A percentile compares a stretch with the other conserved stretches of the same genome.
Evolutionary conservation across 495 filamentous ascomycete genomes (phyloP).

Genomic region (Trypethelium eluteriae): DNA sequence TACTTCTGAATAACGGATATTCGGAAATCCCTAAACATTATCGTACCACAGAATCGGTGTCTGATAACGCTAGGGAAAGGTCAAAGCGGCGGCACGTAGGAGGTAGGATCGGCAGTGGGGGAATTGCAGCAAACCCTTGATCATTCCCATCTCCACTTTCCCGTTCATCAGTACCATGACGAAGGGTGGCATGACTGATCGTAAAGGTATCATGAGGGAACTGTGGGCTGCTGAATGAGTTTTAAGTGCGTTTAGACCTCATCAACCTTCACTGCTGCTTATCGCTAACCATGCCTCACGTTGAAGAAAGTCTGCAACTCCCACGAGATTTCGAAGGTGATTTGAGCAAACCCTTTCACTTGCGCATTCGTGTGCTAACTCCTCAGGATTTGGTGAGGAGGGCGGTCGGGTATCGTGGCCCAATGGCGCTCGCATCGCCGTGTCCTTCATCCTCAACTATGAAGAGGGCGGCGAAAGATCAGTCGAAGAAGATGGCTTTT

Average conservation of each 20-base stretch:
- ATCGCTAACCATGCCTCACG: conserved; percentile 22
- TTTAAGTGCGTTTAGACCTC: background rate
- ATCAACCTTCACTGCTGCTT: background rate
- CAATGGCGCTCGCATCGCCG: conserved; percentile 30
- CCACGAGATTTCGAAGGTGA: conserved; percentile 31
- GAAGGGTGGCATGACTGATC: background rate
- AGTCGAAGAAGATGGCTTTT: conserved; percentile 26
- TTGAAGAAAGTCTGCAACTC: conserved; percentile 26
- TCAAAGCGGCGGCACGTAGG: background rate
- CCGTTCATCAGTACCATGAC: background rate
- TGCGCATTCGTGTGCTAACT: background rate
- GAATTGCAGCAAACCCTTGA: background rate
- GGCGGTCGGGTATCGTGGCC: conserved; percentile 28
- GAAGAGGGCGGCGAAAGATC: conserved; percentile 32
- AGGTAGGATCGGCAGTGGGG: background rate
- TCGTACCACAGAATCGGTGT: background rate
- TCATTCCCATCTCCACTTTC: background rate
- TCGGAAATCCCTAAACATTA: background rate
- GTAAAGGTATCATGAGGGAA: too few relatives aligned
- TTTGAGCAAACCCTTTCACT: background rate
- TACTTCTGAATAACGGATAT: background rate
- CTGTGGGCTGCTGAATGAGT: too few relatives aligned
- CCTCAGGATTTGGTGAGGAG: conserved; percentile 25
- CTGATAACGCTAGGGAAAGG: background rate
- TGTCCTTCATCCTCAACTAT: conserved; percentile 35